These are phyloP conservation scores for Fusarium verticillioides DNA, from an alignment of 2,329 filamentous ascomycete genomes.

Conservation along the genomic window DNA sequence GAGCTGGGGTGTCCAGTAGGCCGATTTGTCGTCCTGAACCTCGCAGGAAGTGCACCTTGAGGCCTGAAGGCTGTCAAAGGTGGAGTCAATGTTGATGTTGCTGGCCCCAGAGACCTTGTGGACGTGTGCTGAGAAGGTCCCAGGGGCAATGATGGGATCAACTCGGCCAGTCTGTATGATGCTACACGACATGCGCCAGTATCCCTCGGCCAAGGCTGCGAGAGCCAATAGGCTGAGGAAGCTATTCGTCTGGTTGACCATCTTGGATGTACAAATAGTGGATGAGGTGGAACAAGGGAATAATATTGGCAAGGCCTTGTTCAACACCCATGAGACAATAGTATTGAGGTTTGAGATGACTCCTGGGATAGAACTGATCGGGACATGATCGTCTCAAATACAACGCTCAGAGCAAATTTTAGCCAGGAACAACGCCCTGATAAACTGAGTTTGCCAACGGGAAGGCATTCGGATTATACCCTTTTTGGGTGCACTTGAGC, in stretches of 20 bases:
- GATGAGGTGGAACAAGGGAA: slow-evolving; percentile 14
- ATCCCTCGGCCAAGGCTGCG: slow-evolving; percentile 24
- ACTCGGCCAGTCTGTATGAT: slow-evolving; percentile 38
- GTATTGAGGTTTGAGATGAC: background rate
- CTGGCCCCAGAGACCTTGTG: slow-evolving; percentile 41
- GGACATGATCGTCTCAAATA: slow-evolving; percentile 32
- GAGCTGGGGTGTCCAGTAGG: slow-evolving; percentile 42
- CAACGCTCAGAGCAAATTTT: background rate
- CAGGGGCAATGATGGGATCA: slow-evolving; percentile 37
- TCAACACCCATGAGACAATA: slow-evolving; percentile 5
- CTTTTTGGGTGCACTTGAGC: slow-evolving; percentile 3
- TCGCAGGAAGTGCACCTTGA: slow-evolving; percentile 41
- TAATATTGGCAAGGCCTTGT: slow-evolving; percentile 9
- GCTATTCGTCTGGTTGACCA: slow-evolving; percentile 16
- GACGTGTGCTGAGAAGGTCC: slow-evolving; percentile 33
- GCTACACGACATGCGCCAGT: slow-evolving; percentile 41
- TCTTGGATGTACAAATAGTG: slow-evolving; percentile 1
- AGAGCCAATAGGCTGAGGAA: slow-evolving; percentile 25
- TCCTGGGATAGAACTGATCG: background rate
- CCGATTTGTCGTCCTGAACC: slow-evolving; percentile 40
- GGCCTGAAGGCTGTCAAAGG: slow-evolving; percentile 30
- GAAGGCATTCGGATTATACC: slow-evolving; percentile 5
- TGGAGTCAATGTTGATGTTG: slow-evolving; percentile 29
- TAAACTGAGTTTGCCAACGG: background rate
- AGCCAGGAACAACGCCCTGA: background rate